A percentile compares a stretch with the other conserved stretches of the same genome.
Conservation (phyloP, 2,329 filamentous ascomycete genomes). For the Alternaria viburni region DNA sequence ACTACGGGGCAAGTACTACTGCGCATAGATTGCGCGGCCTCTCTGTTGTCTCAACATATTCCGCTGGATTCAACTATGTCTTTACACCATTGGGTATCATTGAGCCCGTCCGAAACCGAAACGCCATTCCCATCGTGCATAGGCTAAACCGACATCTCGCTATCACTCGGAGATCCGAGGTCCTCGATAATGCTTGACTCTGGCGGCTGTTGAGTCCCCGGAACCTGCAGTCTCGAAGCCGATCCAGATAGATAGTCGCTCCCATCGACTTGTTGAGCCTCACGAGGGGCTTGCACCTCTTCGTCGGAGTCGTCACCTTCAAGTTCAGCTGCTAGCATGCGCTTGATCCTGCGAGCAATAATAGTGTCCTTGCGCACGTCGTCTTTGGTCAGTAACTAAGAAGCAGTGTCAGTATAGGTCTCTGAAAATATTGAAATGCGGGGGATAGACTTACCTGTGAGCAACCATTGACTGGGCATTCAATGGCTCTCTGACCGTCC, state of each 20-base stretch:
- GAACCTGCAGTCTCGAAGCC: conserved; percentile 5
- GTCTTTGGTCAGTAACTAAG: conserved; percentile 37
- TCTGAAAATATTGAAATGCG: background rate
- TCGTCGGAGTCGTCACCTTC: conserved; percentile 35
- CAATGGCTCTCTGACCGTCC: conserved; percentile 44
- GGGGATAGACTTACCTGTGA: conserved; percentile 47
- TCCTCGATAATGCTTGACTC: conserved; percentile 28
- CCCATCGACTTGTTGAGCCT: background rate
- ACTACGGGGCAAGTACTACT: background rate
- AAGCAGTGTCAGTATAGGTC: conserved; percentile 2
- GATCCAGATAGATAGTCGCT: background rate
- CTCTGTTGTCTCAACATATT: background rate
- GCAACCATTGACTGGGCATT: conserved; percentile 72
- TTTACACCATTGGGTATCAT: background rate
- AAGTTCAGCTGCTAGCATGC: conserved; percentile 40
- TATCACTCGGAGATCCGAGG: conserved; percentile 24
- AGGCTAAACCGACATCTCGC: conserved; percentile 4
- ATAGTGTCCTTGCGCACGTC: conserved; percentile 41
- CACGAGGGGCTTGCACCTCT: conserved; percentile 17
- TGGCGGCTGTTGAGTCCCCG: conserved; percentile 18
- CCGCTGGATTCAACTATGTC: background rate
- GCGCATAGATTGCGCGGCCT: background rate
- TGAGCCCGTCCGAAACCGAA: conserved; percentile 3
- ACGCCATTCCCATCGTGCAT: background rate
- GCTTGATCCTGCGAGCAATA: conserved; percentile 47